A percentile compares a stretch with the other conserved stretches of the same genome.
Conservation (phyloP, 495 filamentous ascomycete genomes). For the Cetradonia linearis region DNA sequence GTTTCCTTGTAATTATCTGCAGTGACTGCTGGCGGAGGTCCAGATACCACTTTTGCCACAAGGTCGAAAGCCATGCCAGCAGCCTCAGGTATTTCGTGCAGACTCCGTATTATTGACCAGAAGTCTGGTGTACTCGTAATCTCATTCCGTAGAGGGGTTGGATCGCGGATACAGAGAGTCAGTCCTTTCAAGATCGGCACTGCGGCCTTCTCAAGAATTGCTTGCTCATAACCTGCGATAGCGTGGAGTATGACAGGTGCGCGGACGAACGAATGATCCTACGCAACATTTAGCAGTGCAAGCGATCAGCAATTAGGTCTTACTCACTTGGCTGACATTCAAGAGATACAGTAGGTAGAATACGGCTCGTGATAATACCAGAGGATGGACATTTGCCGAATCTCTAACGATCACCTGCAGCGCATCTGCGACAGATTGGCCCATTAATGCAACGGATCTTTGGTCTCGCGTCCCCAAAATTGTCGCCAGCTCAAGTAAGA, state of each 20-base stretch:
- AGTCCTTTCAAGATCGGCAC: slow-evolving; percentile 67
- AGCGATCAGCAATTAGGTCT: not conserved
- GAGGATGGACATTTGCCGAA: slow-evolving; percentile 62
- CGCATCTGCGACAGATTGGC: slow-evolving; percentile 67
- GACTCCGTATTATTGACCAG: slow-evolving; percentile 77
- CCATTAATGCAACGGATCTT: slow-evolving; percentile 57
- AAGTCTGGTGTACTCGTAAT: slow-evolving; percentile 95
- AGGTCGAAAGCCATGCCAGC: slow-evolving; percentile 74
- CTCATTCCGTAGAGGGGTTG: slow-evolving; percentile 71
- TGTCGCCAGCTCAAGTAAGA: slow-evolving; percentile 80
- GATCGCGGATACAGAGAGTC: slow-evolving; percentile 63
- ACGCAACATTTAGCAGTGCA: slow-evolving; percentile 27
- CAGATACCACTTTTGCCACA: slow-evolving; percentile 56
- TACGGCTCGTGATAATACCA: slow-evolving; percentile 69
- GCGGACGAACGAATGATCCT: slow-evolving; percentile 84
- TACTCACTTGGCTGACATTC: slow-evolving; percentile 73
- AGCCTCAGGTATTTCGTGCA: slow-evolving; percentile 56
- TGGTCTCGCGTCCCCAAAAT: slow-evolving; percentile 70
- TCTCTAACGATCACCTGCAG: slow-evolving; percentile 75
- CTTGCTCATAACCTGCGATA: slow-evolving; percentile 75
- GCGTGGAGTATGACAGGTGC: slow-evolving; percentile 88
- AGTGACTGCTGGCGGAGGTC: slow-evolving; percentile 62
- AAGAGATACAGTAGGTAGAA: slow-evolving; percentile 81
- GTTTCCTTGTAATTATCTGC: slow-evolving; percentile 91
- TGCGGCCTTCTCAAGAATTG: slow-evolving; percentile 65